Conservation (phyloP, 23 red algal species). For the Gracilariopsis chorda region DNA sequence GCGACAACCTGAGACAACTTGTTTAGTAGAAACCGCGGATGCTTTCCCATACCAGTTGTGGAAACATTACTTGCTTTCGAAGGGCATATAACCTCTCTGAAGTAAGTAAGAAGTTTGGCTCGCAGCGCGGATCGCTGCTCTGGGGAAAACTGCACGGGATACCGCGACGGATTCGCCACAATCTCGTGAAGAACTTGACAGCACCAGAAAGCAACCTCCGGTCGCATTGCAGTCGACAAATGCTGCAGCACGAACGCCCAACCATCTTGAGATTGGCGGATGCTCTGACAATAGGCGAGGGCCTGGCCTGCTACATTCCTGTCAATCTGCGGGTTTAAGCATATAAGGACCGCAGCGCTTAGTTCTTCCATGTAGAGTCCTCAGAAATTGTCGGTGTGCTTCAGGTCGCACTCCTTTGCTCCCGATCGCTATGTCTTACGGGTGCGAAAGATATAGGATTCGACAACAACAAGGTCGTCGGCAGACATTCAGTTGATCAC, state of each 20-base stretch:
- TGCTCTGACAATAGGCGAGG: constrained; percentile 39
- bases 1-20: constrained; percentile 83
- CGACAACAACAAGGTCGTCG: constrained; percentile 3
- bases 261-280: constrained; percentile 63
- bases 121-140: constrained; percentile 5
- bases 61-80: not conserved
- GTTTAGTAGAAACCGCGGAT: constrained; percentile 67
- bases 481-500: constrained; percentile 10
- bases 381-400: not conserved
- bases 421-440: not conserved
- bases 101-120: constrained; percentile 27
- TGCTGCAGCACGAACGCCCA: constrained; percentile 65
- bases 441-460: not conserved
- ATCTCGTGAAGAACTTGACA: constrained; percentile 46
- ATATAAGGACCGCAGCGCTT: constrained; percentile 51
- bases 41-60: not conserved
- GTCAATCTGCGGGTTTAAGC: constrained; percentile 58
- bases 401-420: not conserved
- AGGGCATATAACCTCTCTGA: constrained; percentile 1
- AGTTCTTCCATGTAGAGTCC: constrained; percentile 63
- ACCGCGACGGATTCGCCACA: not conserved
- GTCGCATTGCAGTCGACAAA: constrained; percentile 46
- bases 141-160: not conserved
- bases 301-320: constrained; percentile 27
- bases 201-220: constrained; percentile 61